Base-by-base conservation (phyloP, 345 rosid genomes). In the Cardamine occulta region DNA sequence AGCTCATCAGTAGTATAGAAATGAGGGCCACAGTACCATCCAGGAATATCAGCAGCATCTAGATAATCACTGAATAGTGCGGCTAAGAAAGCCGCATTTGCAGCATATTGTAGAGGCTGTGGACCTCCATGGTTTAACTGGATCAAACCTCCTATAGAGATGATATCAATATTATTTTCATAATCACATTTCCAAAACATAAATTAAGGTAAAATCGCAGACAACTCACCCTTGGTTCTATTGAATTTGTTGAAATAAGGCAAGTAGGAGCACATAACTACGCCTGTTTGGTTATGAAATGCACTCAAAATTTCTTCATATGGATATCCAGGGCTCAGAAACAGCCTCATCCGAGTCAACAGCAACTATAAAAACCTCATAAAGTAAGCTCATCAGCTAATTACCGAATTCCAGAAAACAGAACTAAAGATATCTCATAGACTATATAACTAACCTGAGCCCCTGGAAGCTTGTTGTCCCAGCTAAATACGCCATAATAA, bases 401-500 rank as follows among this genome's bases (percentile, higher is more conserved):
- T 13, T 31, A 48, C 7, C 23, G 10, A 51, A 1, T 8, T 24
- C 19, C 17, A 51, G 8, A 63, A 63, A 21, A 65, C 19, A 68
- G 18, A 52, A 47, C 45, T 4, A 29, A 67, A 13, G 26, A 72
- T 71, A 47, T 55, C 57, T 19, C 40, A 72, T 28, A 26, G 63
- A 68, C 13, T 68, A 31, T 19, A 19, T 9, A 66, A 74, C 72
- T 66, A 75, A 92, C 99, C 88, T 89, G 97, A 81, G 94, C 92
- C 69, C 94, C 97, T 9, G 96, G 69, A 74, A 92, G 99, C 86
- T 92, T 95, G 87, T 92, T 92, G 81, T 95, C 99, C 99, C 99
- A 95, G 81, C 93, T 90, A 82, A 87, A 84, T 0, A 95, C 97
- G 5, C 94, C 96, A 74, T 87, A 88, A 70, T 89, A 88, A 4